Evolutionary conservation across 371 early-diverging fungal genomes (phyloP).

Genomic region (Dinochytrium kinnereticum): DNA sequence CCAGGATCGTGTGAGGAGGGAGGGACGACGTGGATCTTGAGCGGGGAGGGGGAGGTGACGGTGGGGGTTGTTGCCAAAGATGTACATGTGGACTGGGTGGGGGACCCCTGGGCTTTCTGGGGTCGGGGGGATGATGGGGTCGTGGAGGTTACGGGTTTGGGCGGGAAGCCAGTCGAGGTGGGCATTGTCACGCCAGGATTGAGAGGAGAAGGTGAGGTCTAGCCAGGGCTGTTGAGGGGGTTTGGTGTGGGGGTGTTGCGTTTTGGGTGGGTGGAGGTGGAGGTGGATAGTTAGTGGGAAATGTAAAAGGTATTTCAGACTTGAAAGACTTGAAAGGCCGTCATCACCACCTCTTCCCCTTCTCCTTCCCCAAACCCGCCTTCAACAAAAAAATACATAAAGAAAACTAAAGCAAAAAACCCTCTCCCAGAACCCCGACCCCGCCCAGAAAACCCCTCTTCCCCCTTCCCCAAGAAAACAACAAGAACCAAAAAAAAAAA

Average conservation of each 20-base stretch:
- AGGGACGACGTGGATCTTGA: neutral
- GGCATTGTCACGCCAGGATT: slow-evolving; percentile 41
- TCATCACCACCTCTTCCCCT: too few relatives aligned
- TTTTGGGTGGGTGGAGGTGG: too few relatives aligned
- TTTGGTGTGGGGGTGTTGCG: neutral
- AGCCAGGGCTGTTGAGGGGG: slow-evolving; percentile 40
- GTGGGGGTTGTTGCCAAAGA: slow-evolving; percentile 38
- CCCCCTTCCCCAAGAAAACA: too few relatives aligned
- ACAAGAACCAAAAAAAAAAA: too few relatives aligned
- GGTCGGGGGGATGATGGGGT: slow-evolving; percentile 30
- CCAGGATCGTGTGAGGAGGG: slow-evolving; percentile 15
- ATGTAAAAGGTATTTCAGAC: too few relatives aligned
- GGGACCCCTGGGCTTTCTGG: slow-evolving; percentile 12
- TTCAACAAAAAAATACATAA: too few relatives aligned
- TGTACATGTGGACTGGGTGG: slow-evolving; percentile 45
- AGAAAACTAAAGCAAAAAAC: too few relatives aligned
- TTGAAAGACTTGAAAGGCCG: too few relatives aligned
- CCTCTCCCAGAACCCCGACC: too few relatives aligned
- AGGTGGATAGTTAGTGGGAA: too few relatives aligned
- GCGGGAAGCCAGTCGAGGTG: slow-evolving; percentile 45
- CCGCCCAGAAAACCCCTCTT: too few relatives aligned
- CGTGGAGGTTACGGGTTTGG: slow-evolving; percentile 36
- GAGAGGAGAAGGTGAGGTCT: slow-evolving; percentile 43
- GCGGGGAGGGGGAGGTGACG: slow-evolving; percentile 16
- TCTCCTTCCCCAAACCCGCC: too few relatives aligned